phyloP scores from a whole-genome alignment of 2,329 filamentous ascomycete genomes.

The Penicillium psychrosexuale region DNA sequence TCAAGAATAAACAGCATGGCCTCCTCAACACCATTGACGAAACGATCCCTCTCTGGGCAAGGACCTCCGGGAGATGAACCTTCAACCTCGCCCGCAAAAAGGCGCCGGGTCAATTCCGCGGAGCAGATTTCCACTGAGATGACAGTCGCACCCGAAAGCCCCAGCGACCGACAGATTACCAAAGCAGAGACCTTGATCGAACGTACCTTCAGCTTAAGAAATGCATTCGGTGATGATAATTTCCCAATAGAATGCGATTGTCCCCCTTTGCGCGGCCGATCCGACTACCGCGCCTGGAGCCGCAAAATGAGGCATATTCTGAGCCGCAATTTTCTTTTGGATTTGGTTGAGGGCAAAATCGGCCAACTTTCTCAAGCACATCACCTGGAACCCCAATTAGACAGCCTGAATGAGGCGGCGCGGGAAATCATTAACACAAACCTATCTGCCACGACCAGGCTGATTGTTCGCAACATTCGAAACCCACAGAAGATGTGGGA shows the following conservation, averaged over 20 bases:
- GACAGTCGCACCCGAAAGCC: not conserved
- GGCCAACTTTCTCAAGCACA: not conserved
- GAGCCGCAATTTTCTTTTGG: not conserved
- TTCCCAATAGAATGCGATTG: not conserved
- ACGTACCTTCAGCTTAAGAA: not conserved
- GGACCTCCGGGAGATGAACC: not conserved
- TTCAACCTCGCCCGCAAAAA: constrained; percentile 1
- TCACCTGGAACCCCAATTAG: not conserved
- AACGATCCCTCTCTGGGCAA: not conserved
- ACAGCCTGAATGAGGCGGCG: not conserved
- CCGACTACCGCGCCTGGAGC: not conserved
- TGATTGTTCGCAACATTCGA: constrained; percentile 1
- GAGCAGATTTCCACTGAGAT: not conserved
- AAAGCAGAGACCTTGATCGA: not conserved
- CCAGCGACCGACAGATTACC: not conserved
- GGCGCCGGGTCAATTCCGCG: not conserved
- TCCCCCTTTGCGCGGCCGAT: constrained; percentile 2
- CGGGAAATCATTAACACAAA: not conserved
- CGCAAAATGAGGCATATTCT: not conserved
- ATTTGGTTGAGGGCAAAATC: not conserved
- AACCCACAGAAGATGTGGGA: constrained; percentile 2
- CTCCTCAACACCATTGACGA: not conserved
- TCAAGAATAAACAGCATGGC: not conserved
- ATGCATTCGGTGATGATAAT: not conserved
- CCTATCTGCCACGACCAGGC: not conserved